A percentile compares a stretch with the other conserved stretches of the same genome.
Evolutionary conservation across 495 filamentous ascomycete genomes (phyloP).

Genomic region (Penicillium coffeae): DNA sequence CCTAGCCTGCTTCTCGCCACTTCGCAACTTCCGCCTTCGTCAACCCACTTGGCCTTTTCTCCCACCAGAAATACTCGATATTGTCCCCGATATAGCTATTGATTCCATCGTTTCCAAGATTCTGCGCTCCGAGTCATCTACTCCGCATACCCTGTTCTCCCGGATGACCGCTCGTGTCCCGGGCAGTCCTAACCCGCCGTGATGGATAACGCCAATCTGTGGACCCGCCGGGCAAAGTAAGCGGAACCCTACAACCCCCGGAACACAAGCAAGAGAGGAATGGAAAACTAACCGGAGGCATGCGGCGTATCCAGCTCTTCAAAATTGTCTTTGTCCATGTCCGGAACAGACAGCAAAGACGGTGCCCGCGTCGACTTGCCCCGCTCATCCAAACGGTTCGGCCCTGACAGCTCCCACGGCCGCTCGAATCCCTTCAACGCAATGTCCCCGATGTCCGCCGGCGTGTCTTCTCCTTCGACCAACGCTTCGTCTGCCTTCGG

Average conservation of each 20-base stretch:
- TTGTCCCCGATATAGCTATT: neutral
- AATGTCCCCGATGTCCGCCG: constrained; percentile 63
- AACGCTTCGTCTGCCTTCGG: constrained; percentile 91
- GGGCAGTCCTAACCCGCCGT: constrained; percentile 36
- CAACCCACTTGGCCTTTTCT: constrained; percentile 6
- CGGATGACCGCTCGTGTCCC: constrained; percentile 43
- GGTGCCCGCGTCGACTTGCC: constrained; percentile 58
- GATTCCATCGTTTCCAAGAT: neutral
- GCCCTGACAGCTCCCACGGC: constrained; percentile 72
- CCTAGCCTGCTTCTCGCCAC: neutral
- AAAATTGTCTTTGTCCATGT: constrained; percentile 87
- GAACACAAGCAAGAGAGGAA: neutral
- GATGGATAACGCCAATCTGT: constrained; percentile 72
- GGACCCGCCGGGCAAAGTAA: constrained; percentile 91
- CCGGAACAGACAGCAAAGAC: constrained; percentile 57
- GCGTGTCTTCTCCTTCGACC: constrained; percentile 78
- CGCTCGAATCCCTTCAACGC: constrained; percentile 84
- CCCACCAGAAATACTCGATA: neutral
- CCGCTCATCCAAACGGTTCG: constrained; percentile 71
- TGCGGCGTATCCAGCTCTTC: constrained; percentile 53
- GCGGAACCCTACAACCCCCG: constrained; percentile 20
- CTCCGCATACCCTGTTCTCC: constrained; percentile 18
- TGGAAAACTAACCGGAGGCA: neutral
- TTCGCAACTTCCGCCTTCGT: constrained; percentile 7
- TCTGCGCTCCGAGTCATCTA: constrained; percentile 20